phyloP scores from a whole-genome alignment of 1,284 basidiomycete genomes.

The Ustilago curta region DNA sequence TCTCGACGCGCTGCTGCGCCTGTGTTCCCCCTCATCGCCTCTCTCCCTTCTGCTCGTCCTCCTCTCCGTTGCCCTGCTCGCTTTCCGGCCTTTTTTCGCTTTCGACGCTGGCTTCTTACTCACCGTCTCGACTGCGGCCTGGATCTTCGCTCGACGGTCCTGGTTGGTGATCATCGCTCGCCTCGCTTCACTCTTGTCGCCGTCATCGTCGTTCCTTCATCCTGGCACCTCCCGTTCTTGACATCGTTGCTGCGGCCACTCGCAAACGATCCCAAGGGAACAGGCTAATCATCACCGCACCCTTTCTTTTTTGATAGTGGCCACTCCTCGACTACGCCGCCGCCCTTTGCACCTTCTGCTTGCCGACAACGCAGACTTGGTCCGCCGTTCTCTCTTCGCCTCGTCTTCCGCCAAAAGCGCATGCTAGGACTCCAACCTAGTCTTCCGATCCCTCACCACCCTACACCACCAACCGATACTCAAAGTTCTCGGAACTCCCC shows the following conservation, averaged over 20 bases:
- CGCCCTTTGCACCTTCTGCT: not conserved
- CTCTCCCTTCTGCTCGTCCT: not conserved
- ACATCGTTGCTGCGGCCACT: conserved; percentile 17
- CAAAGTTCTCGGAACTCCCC: conserved; percentile 35
- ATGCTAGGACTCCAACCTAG: not conserved
- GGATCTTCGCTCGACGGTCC: not conserved
- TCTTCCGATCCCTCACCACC: not conserved
- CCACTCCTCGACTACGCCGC: not conserved
- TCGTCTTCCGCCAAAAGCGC: not conserved
- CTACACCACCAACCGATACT: conserved; percentile 22
- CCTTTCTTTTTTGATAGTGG: not conserved
- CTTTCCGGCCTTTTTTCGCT: not conserved
- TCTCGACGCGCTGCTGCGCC: not conserved
- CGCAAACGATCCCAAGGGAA: conserved; percentile 20
- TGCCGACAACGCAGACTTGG: not conserved
- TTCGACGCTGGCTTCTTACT: not conserved
- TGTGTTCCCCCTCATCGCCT: too few species aligned
- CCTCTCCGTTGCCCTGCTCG: not conserved
- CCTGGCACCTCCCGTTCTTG: conserved; percentile 3
- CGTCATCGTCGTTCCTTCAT: not conserved
- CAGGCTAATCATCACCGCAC: conserved; percentile 1
- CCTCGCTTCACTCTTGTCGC: not conserved
- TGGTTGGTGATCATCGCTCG: not conserved
- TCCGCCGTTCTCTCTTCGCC: not conserved
- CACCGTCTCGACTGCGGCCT: conserved; percentile 3